Percentiles rank a stretch among this genome's conserved stretches.
Conservation (phyloP, 495 filamentous ascomycete genomes). For the Polyplosphaeria fusca region DNA sequence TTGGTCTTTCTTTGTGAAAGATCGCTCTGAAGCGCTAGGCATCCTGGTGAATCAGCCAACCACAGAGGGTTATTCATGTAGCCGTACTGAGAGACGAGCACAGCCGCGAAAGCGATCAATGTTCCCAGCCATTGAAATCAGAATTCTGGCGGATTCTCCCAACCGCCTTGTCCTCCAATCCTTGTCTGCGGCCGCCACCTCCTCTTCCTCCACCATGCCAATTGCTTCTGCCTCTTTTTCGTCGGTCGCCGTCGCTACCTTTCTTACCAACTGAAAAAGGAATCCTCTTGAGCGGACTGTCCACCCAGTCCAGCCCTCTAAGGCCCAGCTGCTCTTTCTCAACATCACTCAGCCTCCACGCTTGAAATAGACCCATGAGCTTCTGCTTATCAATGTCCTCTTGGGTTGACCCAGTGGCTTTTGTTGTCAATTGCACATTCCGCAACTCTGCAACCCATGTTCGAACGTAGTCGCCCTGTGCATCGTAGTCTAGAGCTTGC, state of each 20-base stretch:
- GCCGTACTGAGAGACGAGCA: too few relatives aligned
- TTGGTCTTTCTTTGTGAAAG: too few relatives aligned
- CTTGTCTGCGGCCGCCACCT: constrained; percentile 19
- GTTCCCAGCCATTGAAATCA: neutral
- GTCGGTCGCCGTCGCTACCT: neutral
- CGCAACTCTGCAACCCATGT: constrained; percentile 64
- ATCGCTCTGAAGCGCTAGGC: too few relatives aligned
- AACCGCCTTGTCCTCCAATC: neutral
- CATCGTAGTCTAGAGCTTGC: constrained; percentile 68
- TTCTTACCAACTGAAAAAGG: constrained; percentile 49
- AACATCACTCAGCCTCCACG: constrained; percentile 55
- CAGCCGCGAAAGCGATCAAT: neutral
- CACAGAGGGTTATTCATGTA: too few relatives aligned
- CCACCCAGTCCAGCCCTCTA: constrained; percentile 50
- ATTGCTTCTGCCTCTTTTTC: neutral
- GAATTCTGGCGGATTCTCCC: neutral
- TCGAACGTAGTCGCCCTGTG: constrained; percentile 60
- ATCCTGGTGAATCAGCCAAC: too few relatives aligned
- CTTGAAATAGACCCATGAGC: constrained; percentile 59
- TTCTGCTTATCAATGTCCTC: constrained; percentile 36
- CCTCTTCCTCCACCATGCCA: constrained; percentile 30
- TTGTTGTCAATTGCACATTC: constrained; percentile 35
- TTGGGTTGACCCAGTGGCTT: constrained; percentile 6
- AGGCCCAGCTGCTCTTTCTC: constrained; percentile 53
- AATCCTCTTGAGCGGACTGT: constrained; percentile 56